These are phyloP conservation scores for Cyberlindnera subsufficiens DNA, from an alignment of 805 yeast genomes.

Conservation along the genomic window DNA sequence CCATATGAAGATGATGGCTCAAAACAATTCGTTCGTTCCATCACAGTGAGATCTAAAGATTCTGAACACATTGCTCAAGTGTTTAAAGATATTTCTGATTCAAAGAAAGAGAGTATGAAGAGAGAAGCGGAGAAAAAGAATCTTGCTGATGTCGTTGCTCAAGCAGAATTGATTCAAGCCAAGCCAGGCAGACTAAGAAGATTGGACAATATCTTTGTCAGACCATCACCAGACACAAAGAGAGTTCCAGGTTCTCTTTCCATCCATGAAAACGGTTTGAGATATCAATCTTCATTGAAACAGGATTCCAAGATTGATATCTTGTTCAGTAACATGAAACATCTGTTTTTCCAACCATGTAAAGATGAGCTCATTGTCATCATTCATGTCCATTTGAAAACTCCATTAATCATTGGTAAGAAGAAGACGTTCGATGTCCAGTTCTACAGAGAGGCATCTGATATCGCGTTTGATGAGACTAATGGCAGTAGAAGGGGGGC, in stretches of 20 bases:
- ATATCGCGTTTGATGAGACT: conserved; percentile 93
- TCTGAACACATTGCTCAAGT: conserved; percentile 88
- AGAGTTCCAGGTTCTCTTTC: conserved; percentile 87
- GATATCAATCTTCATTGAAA: conserved; percentile 83
- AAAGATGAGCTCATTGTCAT: conserved; percentile 90
- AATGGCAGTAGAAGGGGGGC: conserved; percentile 72
- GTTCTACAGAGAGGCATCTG: conserved; percentile 94
- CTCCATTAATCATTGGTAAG: conserved; percentile 93
- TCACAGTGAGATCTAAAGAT: conserved; percentile 86
- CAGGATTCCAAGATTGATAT: conserved; percentile 85
- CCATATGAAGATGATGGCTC: conserved; percentile 89
- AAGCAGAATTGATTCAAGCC: conserved; percentile 79
- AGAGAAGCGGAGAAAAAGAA: conserved; percentile 88
- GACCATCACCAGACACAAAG: conserved; percentile 97
- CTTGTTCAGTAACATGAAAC: conserved; percentile 84
- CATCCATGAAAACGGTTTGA: conserved; percentile 92
- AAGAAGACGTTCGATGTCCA: conserved; percentile 93
- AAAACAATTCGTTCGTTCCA: conserved; percentile 78
- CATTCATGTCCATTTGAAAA: conserved; percentile 87
- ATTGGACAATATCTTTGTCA: conserved; percentile 80
- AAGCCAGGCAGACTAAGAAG: conserved; percentile 81
- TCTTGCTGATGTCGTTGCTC: conserved; percentile 90
- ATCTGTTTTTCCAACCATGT: conserved; percentile 91
- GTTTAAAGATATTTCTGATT: conserved; percentile 81
- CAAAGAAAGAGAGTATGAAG: conserved; percentile 87